phyloP scores from a whole-genome alignment of 495 filamentous ascomycete species.

The Immersiella caudata region DNA sequence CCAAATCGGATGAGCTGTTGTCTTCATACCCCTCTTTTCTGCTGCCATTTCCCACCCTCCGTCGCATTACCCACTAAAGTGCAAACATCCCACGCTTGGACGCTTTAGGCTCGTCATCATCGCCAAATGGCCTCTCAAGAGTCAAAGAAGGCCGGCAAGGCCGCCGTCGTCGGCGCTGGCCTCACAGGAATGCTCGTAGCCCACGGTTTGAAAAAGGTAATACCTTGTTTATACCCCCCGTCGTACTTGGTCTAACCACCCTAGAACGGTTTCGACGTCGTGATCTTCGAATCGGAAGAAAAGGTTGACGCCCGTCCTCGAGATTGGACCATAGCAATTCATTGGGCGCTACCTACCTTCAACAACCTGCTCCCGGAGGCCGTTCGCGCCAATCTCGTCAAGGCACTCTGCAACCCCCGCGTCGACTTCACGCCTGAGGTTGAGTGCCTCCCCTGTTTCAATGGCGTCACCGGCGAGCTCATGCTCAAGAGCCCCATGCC shows the following conservation, averaged over 20 bases:
- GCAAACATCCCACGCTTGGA: background rate
- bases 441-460: constrained; percentile 46
- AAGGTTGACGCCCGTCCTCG: constrained; percentile 43
- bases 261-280: constrained; percentile 50
- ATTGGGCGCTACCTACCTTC: constrained; percentile 51
- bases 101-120: constrained; percentile 1
- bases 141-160: background rate
- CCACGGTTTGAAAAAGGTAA: background rate
- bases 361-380: constrained; percentile 39
- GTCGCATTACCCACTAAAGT: background rate
- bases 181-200: background rate
- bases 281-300: constrained; percentile 51
- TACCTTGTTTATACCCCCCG: background rate
- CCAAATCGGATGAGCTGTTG: constrained; percentile 1
- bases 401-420: constrained; percentile 46
- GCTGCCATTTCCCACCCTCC: background rate
- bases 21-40: constrained; percentile 2
- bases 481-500: constrained; percentile 41
- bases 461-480: constrained; percentile 51
- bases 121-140: background rate
- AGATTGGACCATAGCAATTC: constrained; percentile 60
- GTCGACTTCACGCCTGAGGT: constrained; percentile 34
- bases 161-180: background rate
- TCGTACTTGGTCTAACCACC: constrained; percentile 2
- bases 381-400: constrained; percentile 39